A percentile compares a stretch with the other conserved stretches of the same genome.
phyloP scores from a whole-genome alignment of 2,329 filamentous ascomycete genomes.

The Aspergillus pseudonomiae region DNA sequence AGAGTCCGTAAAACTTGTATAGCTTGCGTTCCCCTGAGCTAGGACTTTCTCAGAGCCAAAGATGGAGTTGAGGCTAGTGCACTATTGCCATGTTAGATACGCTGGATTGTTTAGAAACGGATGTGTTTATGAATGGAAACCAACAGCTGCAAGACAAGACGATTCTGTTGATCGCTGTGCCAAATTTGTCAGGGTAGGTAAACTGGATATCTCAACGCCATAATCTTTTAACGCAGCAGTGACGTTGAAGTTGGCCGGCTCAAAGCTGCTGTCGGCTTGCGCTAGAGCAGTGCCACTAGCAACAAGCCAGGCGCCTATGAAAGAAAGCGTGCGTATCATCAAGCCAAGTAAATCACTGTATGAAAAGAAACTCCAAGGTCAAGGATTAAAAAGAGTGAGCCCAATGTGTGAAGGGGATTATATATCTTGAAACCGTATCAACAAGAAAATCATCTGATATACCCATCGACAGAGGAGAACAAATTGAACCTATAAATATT shows the following conservation, averaged over 20 bases:
- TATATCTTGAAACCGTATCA: not conserved
- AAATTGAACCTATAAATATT: not conserved
- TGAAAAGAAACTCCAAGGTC: not conserved
- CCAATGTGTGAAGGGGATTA: not conserved
- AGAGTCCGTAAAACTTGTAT: constrained; percentile 23
- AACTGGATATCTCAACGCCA: not conserved
- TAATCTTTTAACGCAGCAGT: not conserved
- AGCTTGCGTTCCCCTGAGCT: constrained; percentile 18
- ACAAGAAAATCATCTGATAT: not conserved
- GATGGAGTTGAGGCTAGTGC: not conserved
- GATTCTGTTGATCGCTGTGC: not conserved
- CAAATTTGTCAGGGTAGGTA: not conserved
- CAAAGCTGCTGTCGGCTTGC: not conserved
- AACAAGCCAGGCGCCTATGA: not conserved
- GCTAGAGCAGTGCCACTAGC: not conserved
- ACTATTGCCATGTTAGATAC: not conserved
- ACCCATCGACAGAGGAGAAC: not conserved
- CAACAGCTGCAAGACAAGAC: not conserved
- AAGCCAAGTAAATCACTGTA: not conserved
- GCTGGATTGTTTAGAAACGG: not conserved
- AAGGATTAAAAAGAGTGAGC: not conserved
- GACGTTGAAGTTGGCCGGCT: not conserved
- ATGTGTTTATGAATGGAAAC: not conserved
- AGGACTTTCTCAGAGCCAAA: constrained; percentile 22
- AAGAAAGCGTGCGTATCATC: not conserved